Percentiles rank a stretch among this genome's conserved stretches.
Conservation (phyloP, 2,329 filamentous ascomycete genomes). For the Exophiala xenobiotica region DNA sequence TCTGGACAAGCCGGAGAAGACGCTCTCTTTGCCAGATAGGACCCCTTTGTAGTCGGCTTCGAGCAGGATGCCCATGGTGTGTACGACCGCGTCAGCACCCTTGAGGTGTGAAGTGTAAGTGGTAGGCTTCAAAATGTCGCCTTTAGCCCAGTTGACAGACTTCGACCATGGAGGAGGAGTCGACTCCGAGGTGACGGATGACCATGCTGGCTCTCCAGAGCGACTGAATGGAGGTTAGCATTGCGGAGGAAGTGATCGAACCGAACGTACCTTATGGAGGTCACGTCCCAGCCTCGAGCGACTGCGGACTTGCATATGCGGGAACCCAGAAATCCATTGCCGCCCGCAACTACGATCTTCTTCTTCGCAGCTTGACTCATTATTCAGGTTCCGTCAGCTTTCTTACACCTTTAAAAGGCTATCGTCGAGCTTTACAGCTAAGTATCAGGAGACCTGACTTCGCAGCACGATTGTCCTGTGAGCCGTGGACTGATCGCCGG, state of each 20-base stretch:
- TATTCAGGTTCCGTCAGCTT: too few species aligned
- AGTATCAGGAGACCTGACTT: neutral
- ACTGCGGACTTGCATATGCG: constrained; percentile 90
- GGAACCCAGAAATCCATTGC: constrained; percentile 81
- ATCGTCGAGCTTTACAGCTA: too few species aligned
- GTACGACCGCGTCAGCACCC: constrained; percentile 80
- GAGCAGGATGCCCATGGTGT: constrained; percentile 92
- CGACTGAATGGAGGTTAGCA: constrained; percentile 57
- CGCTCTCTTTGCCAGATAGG: constrained; percentile 76
- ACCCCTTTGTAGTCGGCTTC: constrained; percentile 98
- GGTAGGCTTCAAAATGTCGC: constrained; percentile 78
- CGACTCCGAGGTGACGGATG: constrained; percentile 68
- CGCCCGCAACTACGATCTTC: constrained; percentile 85
- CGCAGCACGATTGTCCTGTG: neutral
- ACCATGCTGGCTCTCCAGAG: constrained; percentile 86
- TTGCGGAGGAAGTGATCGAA: constrained; percentile 18
- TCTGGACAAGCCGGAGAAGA: constrained; percentile 72
- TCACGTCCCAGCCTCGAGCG: constrained; percentile 84
- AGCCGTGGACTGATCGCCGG: constrained; percentile 16
- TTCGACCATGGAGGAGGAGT: constrained; percentile 76
- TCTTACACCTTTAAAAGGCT: too few species aligned
- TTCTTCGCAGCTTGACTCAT: constrained; percentile 54
- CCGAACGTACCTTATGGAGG: constrained; percentile 73
- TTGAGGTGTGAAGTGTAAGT: constrained; percentile 76
- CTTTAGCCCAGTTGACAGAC: constrained; percentile 81